phyloP scores from a whole-genome alignment of 768 basidiomycete genomes.

The Phanerochaete sordida region DNA sequence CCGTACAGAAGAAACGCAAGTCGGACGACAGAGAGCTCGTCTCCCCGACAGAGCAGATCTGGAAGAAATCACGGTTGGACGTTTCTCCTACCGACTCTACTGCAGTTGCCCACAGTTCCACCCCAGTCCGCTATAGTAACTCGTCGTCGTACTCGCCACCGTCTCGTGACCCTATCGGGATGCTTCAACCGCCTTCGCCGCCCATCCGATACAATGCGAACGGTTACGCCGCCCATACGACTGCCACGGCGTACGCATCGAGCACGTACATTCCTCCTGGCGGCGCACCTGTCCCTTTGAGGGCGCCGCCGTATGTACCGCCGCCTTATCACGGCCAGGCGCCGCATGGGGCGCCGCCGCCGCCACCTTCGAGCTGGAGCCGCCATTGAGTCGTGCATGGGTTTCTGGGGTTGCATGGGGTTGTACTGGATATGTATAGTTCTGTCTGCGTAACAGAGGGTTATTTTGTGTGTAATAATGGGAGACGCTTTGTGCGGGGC shows the following conservation, averaged over 20 bases:
- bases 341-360: neutral
- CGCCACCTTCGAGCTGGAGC: neutral
- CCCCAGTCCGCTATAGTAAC: neutral
- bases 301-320: neutral
- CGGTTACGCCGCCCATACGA: neutral
- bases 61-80: conserved; percentile 63
- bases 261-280: conserved; percentile 9
- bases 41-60: conserved; percentile 62
- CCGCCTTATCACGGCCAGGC: neutral
- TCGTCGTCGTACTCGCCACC: conserved; percentile 3
- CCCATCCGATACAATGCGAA: conserved; percentile 3
- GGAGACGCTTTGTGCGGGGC: neutral
- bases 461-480: neutral
- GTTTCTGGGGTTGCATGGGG: neutral
- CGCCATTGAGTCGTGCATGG: neutral
- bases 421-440: neutral
- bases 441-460: neutral
- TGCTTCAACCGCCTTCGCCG: conserved; percentile 7
- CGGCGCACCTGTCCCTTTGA: neutral
- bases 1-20: conserved; percentile 53
- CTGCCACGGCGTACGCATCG: neutral
- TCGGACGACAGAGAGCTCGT: conserved; percentile 45
- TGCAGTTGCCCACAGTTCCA: neutral
- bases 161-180: conserved; percentile 1
- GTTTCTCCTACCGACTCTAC: conserved; percentile 13